Evolutionary conservation across 129 eudicot species (phyloP).

Genomic region (Rutidosis leptorrhynchoides): DNA sequence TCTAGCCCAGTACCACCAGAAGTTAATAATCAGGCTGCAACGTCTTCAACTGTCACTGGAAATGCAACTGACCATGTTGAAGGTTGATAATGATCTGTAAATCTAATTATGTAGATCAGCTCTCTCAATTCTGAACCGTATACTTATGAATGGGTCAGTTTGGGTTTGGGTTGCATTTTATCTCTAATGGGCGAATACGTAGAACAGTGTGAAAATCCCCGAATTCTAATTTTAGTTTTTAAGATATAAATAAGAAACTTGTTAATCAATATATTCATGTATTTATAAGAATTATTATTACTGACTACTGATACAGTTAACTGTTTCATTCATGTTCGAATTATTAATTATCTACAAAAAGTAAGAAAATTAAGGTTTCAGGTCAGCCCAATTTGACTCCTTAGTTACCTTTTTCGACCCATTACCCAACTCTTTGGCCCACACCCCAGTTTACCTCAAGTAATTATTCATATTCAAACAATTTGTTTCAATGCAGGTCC

Average conservation of each 20-base stretch:
- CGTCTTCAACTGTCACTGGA: constrained; percentile 66
- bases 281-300: background rate
- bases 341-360: background rate
- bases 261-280: background rate
- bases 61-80: constrained; percentile 74
- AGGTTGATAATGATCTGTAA: constrained; percentile 54
- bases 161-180: background rate
- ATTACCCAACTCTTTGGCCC: background rate
- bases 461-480: constrained; percentile 1
- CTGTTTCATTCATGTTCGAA: background rate
- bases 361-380: background rate
- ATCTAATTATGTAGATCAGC: background rate
- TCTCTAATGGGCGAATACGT: background rate
- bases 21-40: constrained; percentile 57
- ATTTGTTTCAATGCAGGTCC: constrained; percentile 62
- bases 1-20: constrained; percentile 68
- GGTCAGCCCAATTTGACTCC: background rate
- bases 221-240: background rate
- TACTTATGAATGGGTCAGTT: constrained; percentile 1
- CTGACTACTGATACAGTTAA: background rate
- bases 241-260: too few species aligned
- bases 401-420: background rate
- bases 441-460: background rate
- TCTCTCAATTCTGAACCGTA: background rate
- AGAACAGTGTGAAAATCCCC: background rate